A percentile compares a stretch with the other conserved stretches of the same genome.
Conservation (phyloP, 2,329 filamentous ascomycete genomes). For the Talaromyces sp. region DNA sequence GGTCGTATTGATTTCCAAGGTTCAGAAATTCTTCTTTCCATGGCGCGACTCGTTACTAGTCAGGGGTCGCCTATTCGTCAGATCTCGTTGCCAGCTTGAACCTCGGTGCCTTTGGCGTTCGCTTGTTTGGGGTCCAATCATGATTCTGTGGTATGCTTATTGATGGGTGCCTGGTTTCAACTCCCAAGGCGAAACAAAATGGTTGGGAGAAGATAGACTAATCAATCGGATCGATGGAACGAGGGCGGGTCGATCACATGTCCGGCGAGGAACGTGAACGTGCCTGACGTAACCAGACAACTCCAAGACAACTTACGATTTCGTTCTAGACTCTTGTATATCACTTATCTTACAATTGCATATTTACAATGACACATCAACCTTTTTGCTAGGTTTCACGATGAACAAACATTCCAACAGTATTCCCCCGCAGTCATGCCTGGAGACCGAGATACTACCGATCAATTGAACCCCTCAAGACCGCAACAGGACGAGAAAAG, state of each 20-base stretch:
- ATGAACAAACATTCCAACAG: not conserved
- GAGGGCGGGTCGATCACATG: constrained; percentile 20
- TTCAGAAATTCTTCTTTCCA: not conserved
- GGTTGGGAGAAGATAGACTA: not conserved
- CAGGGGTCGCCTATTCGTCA: not conserved
- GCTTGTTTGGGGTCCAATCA: too few species aligned
- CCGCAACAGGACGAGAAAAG: not conserved
- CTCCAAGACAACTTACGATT: constrained; percentile 12
- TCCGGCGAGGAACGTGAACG: not conserved
- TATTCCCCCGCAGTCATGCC: not conserved
- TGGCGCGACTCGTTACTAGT: not conserved
- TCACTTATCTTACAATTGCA: too few species aligned
- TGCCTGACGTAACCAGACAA: constrained; percentile 15
- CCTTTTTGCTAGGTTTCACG: not conserved
- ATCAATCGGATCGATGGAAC: not conserved
- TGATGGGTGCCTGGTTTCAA: too few species aligned
- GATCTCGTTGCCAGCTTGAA: not conserved
- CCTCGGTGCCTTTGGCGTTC: not conserved
- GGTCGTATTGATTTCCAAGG: not conserved
- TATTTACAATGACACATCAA: not conserved
- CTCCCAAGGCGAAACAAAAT: not conserved
- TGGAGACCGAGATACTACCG: not conserved
- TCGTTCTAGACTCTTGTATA: not conserved
- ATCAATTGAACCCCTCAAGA: not conserved
- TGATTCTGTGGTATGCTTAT: too few species aligned